Evolutionary conservation across 73 alveolate genomes (phyloP).

Genomic region (Loxodes magnus): DNA sequence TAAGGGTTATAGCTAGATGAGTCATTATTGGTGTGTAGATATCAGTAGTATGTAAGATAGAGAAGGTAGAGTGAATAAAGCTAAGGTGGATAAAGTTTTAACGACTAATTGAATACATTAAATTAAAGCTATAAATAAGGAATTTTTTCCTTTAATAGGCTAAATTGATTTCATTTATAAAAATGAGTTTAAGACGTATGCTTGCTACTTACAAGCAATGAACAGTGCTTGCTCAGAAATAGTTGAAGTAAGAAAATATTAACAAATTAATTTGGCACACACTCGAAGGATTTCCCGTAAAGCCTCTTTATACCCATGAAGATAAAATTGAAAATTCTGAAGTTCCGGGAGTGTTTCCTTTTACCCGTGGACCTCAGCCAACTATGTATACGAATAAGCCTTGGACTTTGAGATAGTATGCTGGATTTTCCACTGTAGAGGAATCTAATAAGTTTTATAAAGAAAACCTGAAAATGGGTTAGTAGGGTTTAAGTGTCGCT

Average conservation of each 20-base stretch:
- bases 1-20: too few species aligned
- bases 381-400: conserved; percentile 59
- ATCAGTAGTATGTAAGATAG: too few species aligned
- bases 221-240: conserved; percentile 31
- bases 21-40: too few species aligned
- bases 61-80: too few species aligned
- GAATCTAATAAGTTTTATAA: conserved; percentile 47
- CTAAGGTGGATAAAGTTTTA: too few species aligned
- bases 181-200: too few species aligned
- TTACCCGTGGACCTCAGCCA: conserved; percentile 54
- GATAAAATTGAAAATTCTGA: conserved; percentile 22
- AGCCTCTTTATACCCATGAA: conserved; percentile 39
- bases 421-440: conserved; percentile 61
- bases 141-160: too few species aligned
- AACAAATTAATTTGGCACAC: conserved; percentile 29
- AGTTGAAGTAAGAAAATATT: conserved; percentile 30
- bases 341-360: conserved; percentile 43
- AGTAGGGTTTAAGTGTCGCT: conserved; percentile 58
- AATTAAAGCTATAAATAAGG: too few species aligned
- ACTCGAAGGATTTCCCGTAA: conserved; percentile 31
- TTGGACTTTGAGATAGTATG: conserved; percentile 59
- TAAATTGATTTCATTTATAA: too few species aligned
- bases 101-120: too few species aligned
- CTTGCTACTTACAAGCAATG: conserved; percentile 31
- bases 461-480: conserved; percentile 45